Percentiles rank a stretch among this genome's conserved stretches.
These are phyloP conservation scores for Aspergillus novofumigatus DNA, from an alignment of 2,329 filamentous ascomycete genomes.

Conservation along the genomic window DNA sequence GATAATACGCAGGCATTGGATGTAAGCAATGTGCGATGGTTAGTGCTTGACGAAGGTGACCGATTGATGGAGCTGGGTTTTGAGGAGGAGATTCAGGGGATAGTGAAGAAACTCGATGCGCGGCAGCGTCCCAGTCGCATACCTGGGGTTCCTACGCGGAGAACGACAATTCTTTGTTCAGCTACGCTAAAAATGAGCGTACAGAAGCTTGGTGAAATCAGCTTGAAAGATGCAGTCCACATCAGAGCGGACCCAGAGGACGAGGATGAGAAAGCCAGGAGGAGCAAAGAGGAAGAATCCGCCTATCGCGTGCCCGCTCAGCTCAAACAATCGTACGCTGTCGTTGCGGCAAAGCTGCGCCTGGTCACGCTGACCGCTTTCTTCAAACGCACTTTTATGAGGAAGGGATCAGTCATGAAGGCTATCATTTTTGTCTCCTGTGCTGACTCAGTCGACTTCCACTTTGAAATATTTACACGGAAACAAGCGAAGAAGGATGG, in stretches of 20 bases:
- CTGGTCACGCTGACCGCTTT: slow-evolving; percentile 82
- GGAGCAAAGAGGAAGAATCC: slow-evolving; percentile 47
- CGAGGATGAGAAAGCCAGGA: slow-evolving; percentile 50
- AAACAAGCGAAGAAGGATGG: slow-evolving; percentile 26
- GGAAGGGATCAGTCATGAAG: slow-evolving; percentile 91
- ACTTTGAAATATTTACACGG: slow-evolving; percentile 74
- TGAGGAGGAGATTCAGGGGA: slow-evolving; percentile 85
- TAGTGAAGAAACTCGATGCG: slow-evolving; percentile 73
- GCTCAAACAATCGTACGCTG: slow-evolving; percentile 84
- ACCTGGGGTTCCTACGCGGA: slow-evolving; percentile 63
- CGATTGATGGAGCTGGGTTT: slow-evolving; percentile 98
- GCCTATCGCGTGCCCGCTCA: slow-evolving; percentile 82
- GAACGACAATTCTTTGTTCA: slow-evolving; percentile 87
- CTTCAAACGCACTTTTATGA: slow-evolving; percentile 80
- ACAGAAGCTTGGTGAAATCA: slow-evolving; percentile 88
- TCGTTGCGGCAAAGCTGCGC: slow-evolving; percentile 84
- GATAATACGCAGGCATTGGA: slow-evolving; percentile 87
- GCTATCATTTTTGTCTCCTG: slow-evolving; percentile 96
- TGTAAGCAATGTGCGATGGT: slow-evolving; percentile 84
- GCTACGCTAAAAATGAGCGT: slow-evolving; percentile 98
- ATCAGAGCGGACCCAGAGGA: slow-evolving; percentile 65
- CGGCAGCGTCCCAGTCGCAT: slow-evolving; percentile 60
- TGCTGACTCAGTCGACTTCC: slow-evolving; percentile 94
- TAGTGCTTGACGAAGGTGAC: slow-evolving; percentile 94
- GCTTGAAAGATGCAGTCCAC: slow-evolving; percentile 85